Evolutionary conservation across 495 filamentous ascomycete species (phyloP).

Genomic region (Trichoderma gamsii): DNA sequence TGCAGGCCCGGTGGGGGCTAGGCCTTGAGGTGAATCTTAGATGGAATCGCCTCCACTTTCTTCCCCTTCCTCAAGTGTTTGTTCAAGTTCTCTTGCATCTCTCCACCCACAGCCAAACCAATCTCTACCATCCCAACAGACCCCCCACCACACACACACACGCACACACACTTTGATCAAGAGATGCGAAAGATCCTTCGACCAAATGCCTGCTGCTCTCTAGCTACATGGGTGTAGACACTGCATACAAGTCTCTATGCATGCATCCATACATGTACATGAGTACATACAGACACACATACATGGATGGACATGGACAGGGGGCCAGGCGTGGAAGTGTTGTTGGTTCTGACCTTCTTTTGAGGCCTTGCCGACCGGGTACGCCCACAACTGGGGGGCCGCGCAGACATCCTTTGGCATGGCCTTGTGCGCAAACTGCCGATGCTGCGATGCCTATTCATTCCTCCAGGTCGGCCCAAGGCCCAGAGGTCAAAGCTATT

Average conservation of each 20-base stretch:
- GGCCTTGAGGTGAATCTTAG: constrained; percentile 9
- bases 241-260: neutral
- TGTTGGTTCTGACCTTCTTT: constrained; percentile 1
- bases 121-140: neutral
- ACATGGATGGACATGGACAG: constrained; percentile 5
- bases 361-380: constrained; percentile 9
- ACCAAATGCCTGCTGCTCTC: neutral
- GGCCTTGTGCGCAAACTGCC: constrained; percentile 8
- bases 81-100: neutral
- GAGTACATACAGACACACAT: neutral
- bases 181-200: constrained; percentile 4
- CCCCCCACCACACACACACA: neutral
- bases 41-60: constrained; percentile 11
- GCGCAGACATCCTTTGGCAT: neutral
- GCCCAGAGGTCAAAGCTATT: neutral
- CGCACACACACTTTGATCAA: neutral
- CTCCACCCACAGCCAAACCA: constrained; percentile 8
- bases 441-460: neutral
- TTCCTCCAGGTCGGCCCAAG: neutral
- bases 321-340: neutral
- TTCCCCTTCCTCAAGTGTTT: neutral
- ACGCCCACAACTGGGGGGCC: neutral
- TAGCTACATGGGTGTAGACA: neutral
- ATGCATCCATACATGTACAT: neutral
- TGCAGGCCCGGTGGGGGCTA: constrained; percentile 1